Conservation (phyloP, 768 basidiomycete genomes). For the Psilocybe sp. region DNA sequence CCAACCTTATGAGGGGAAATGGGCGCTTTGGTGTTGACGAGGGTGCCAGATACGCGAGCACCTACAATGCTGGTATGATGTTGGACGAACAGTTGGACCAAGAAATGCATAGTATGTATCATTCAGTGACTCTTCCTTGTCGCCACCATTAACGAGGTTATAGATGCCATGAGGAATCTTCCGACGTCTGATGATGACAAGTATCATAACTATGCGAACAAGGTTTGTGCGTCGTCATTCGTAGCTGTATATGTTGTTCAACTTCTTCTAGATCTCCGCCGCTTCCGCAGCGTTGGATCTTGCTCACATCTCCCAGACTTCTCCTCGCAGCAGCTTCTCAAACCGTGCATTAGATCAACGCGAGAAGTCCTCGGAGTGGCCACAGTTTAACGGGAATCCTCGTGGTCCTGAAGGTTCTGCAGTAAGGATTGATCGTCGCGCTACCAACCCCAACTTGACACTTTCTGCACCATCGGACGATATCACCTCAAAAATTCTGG, state of each 20-base stretch:
- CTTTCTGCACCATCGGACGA: conserved; percentile 58
- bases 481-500: conserved; percentile 36
- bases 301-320: conserved; percentile 83
- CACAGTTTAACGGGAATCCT: conserved; percentile 71
- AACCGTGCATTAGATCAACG: conserved; percentile 53
- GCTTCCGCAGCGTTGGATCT: conserved; percentile 93
- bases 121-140: neutral
- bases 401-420: conserved; percentile 59
- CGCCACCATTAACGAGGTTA: conserved; percentile 11
- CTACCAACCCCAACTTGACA: conserved; percentile 71
- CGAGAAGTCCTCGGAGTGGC: conserved; percentile 90
- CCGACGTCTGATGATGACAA: conserved; percentile 91
- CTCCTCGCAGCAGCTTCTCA: conserved; percentile 59
- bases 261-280: conserved; percentile 59
- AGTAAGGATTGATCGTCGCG: conserved; percentile 62
- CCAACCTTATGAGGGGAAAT: conserved; percentile 50
- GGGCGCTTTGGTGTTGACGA: conserved; percentile 58
- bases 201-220: conserved; percentile 61
- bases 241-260: neutral
- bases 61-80: conserved; percentile 85
- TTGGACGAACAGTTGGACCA: conserved; percentile 90
- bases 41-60: conserved; percentile 54
- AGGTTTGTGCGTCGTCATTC: conserved; percentile 38
- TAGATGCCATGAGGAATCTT: conserved; percentile 86
- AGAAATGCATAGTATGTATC: conserved; percentile 84